Percentiles rank a stretch among this genome's conserved stretches.
These are phyloP conservation scores for Smittium mucronatum DNA, from an alignment of 371 early-diverging fungal genomes.

Conservation along the genomic window DNA sequence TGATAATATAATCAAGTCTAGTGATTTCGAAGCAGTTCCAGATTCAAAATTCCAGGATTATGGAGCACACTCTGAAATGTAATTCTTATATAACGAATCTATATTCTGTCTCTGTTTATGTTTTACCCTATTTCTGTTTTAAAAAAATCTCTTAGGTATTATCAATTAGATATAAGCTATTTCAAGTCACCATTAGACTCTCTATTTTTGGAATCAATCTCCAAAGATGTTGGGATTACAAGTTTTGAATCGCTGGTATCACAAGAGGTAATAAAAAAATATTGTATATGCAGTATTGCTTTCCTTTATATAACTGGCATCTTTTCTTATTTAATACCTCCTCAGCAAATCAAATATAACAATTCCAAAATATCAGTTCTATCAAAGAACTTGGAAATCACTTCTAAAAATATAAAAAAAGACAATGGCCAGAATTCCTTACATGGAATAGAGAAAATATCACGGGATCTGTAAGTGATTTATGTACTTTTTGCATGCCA, in stretches of 20 bases:
- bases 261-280: not conserved
- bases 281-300: not conserved
- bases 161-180: slow-evolving; percentile 78
- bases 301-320: not conserved
- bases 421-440: not conserved
- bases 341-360: not conserved
- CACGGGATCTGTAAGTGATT: not conserved
- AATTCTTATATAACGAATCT: slow-evolving; percentile 13
- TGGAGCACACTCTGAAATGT: slow-evolving; percentile 85
- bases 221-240: slow-evolving; percentile 95
- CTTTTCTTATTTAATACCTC: not conserved
- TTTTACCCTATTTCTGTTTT: slow-evolving; percentile 4
- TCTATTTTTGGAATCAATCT: slow-evolving; percentile 73
- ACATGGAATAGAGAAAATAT: not conserved
- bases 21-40: slow-evolving; percentile 47
- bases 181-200: slow-evolving; percentile 86
- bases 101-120: too few species aligned
- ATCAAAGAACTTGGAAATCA: not conserved
- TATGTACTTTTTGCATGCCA: too few species aligned
- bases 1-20: not conserved
- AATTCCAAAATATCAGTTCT: not conserved
- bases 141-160: slow-evolving; percentile 43
- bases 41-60: slow-evolving; percentile 92
- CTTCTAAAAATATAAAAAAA: not conserved
- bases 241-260: slow-evolving; percentile 68